Conservation (phyloP, 257 asterid species). For the Echites panduratus region DNA sequence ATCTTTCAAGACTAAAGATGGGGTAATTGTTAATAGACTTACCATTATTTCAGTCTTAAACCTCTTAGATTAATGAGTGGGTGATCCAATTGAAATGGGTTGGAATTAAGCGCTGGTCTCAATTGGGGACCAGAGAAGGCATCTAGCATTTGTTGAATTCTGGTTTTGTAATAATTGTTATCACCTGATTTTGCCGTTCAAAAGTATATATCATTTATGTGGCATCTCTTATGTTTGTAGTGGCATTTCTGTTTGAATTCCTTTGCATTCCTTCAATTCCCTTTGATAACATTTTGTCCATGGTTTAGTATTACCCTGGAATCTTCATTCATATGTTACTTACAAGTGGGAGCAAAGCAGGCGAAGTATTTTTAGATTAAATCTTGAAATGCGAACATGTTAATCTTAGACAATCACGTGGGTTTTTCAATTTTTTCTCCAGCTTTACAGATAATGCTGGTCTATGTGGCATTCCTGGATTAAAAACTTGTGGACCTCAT, state of each 20-base stretch:
- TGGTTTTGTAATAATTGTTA: too few species aligned
- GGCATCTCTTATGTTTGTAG: background rate
- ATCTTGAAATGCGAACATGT: background rate
- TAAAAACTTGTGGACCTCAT: conserved; percentile 71
- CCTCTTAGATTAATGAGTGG: background rate
- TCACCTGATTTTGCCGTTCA: background rate
- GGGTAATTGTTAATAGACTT: background rate
- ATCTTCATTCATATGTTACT: background rate
- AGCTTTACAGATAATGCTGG: conserved; percentile 96
- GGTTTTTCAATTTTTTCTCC: conserved; percentile 18
- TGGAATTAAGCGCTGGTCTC: background rate
- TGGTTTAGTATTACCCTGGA: background rate
- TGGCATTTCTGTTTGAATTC: background rate
- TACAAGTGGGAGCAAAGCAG: too few species aligned
- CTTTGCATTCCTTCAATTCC: background rate
- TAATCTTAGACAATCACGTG: conserved; percentile 19
- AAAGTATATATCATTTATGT: background rate
- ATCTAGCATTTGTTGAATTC: background rate
- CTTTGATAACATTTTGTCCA: background rate
- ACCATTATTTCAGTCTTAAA: background rate
- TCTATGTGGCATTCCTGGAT: conserved; percentile 92
- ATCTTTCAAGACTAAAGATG: conserved; percentile 1
- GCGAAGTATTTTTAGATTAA: too few species aligned
- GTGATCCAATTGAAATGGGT: background rate
- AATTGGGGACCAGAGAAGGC: background rate